Evolutionary conservation across 805 yeast species (phyloP).

Genomic region (Monosporozyma aerobia): DNA sequence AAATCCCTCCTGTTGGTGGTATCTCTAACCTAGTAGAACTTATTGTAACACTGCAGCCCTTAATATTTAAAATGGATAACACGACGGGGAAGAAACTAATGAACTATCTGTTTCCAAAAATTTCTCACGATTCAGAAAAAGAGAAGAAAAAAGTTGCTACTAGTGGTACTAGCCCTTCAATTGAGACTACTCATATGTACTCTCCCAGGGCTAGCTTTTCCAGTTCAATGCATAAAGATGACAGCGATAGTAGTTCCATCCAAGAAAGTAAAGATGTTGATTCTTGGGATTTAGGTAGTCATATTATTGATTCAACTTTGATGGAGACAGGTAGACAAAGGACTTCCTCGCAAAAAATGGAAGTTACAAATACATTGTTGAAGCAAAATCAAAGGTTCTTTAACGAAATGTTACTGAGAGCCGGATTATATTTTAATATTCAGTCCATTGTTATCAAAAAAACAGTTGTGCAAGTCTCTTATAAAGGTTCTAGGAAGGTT

Average conservation of each 20-base stretch:
- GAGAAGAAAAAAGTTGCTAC: too few species aligned
- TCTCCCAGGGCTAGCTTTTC: background rate
- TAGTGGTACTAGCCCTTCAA: background rate
- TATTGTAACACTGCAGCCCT: conserved; percentile 41
- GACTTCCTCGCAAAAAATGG: conserved; percentile 4
- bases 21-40: conserved; percentile 46
- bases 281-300: conserved; percentile 13
- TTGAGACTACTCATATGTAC: background rate
- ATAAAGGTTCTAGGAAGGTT: conserved; percentile 51
- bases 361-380: conserved; percentile 1
- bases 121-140: background rate
- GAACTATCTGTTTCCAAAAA: conserved; percentile 39
- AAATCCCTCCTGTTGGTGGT: conserved; percentile 57
- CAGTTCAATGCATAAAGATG: background rate
- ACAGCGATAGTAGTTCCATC: background rate
- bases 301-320: background rate
- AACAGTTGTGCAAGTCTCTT: conserved; percentile 51
- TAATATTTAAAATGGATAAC: conserved; percentile 50
- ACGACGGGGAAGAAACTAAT: conserved; percentile 41
- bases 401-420: conserved; percentile 61
- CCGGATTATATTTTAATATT: conserved; percentile 60
- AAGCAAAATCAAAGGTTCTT: conserved; percentile 12
- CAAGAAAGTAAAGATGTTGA: conserved; percentile 10
- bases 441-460: conserved; percentile 41
- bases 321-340: background rate